Evolutionary conservation across 2,329 filamentous ascomycete genomes (phyloP), one percentile per base, ranked within the genome.

Genomic region (Fusarium oxysporum): DNA sequence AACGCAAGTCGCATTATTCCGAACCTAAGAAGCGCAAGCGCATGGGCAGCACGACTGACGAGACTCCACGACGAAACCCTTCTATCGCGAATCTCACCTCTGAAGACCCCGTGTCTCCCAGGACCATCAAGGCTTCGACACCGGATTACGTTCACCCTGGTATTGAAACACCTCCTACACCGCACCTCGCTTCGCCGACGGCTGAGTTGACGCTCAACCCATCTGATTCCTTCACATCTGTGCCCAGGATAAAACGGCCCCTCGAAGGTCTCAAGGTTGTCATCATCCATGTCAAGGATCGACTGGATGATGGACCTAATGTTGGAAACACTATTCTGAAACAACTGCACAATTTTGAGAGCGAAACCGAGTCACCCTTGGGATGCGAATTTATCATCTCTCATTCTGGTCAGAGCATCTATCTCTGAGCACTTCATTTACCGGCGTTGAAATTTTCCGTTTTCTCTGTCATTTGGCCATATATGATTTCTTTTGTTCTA

Each of bases 261-360:
- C 85, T 99, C 8, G 85, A 86, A 58, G 95, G 94, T 0, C 80
- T 98, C 33, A 92, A 91, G 71, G 86, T 99, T 3, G 91, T 98
- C 55, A 90, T 98, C 62, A 98, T 98, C 41, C 96, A 99, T 79
- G 89, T 98, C 78, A 99, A 99, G 81, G 96, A 98, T 73, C 92
- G 89, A 28, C 84, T 98, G 62, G 85, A 87, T 13, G 95, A 97
- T 79, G 93, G 90, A 1, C 89, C 89, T 84, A 53, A 90, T 88
- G 4, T 88, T 85, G 40, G 83, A 1, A 90, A 93, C 7, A 87
- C 83, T 4, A 97, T 98, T 40, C 77, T 96, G 28, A 79, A 85
- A 67, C 90, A 98, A 80, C 82, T 98, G 55, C 79, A 83, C 23
- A 89, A 90, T 32, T 86, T 93, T 66, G 93, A 95, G 68, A 82